Evolutionary conservation across 169 alveolate genomes (phyloP), one percentile per base, ranked within the genome.

Genomic region (Plasmodium vivax): DNA sequence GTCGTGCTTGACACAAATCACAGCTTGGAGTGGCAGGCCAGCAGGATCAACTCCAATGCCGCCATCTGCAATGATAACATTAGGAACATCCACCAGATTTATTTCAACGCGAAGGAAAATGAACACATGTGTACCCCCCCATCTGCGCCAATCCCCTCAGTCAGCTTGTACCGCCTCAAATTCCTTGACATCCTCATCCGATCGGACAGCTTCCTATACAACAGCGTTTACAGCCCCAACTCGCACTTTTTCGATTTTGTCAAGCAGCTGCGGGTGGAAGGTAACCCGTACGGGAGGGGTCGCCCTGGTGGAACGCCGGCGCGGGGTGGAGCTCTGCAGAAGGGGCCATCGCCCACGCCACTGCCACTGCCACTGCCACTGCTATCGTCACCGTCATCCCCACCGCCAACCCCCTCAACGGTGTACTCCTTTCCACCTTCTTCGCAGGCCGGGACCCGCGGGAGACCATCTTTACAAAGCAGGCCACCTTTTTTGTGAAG

Each of bases 391-490:
- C 27, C 27, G 27, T 23, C 27, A 23, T 23, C 27, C 27, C 27
- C 27, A 23, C 27, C 27, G 27, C 27, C 27, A 23, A 23, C 27
- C 27, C 27, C 27, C 27, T 23, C 27, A 23, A 23, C 27, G 27
- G 4, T 16, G 51, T 84, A 34, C 23, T 6, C 34, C 73, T 32
- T 56, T n/a, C 72, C 34, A 88, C 68, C 27, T 6, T 8, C 8
- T 5, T 58, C 36, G 30, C 38, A 88, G 94, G 58, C 62, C 79
- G 43, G 23, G 43, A 79, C 19, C 34, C 72, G 12, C 73, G 74
- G 62, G 94, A 88, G 23, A 88, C 94, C 62, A 80, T 88, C 2
- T 88, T 88, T 12, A 88, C 75, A 36, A 88, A 80, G n/a, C 94
- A 88, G 38, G 94, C 72, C 43, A 62, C 72, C 9, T 56, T 79